phyloP scores from a whole-genome alignment of 345 rosid species.

The Anacardium occidentale region DNA sequence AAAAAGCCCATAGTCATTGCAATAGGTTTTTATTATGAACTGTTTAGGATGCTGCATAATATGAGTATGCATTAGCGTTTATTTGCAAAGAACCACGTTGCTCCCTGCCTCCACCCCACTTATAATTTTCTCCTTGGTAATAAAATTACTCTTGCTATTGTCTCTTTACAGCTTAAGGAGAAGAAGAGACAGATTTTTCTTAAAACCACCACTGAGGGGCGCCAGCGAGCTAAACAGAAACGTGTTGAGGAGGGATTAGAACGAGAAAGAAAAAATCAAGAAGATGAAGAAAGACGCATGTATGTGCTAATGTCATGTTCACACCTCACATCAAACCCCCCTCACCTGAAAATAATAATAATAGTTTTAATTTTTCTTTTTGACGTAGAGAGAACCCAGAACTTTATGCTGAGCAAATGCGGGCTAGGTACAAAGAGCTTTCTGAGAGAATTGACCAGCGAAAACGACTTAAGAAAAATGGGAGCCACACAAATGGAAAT shows the following conservation, averaged over 20 bases:
- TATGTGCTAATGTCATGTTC: slow-evolving; percentile 39
- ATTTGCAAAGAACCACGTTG: not conserved
- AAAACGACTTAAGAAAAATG: slow-evolving; percentile 82
- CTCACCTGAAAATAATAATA: too few species aligned
- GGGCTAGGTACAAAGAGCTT: slow-evolving; percentile 66
- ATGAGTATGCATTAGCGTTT: not conserved
- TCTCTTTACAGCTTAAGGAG: slow-evolving; percentile 64
- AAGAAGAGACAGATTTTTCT: slow-evolving; percentile 81
- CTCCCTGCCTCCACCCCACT: not conserved
- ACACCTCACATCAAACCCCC: not conserved
- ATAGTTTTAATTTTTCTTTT: slow-evolving; percentile 11
- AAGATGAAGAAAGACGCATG: slow-evolving; percentile 85
- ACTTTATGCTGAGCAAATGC: slow-evolving; percentile 77
- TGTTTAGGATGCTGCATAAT: slow-evolving; percentile 5
- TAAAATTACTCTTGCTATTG: not conserved
- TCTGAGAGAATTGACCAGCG: slow-evolving; percentile 78
- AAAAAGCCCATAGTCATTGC: not conserved
- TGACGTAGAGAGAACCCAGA: slow-evolving; percentile 74
- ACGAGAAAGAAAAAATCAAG: slow-evolving; percentile 71
- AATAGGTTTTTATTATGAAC: not conserved
- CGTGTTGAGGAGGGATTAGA: slow-evolving; percentile 76
- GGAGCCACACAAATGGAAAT: slow-evolving; percentile 69
- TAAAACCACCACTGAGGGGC: slow-evolving; percentile 82
- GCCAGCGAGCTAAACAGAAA: slow-evolving; percentile 88
- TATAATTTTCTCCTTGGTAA: not conserved